Percentiles rank a stretch among this genome's conserved stretches.
These are phyloP conservation scores for Taxillus chinensis DNA, from an alignment of 164 flowering plant species.

Conservation along the genomic window DNA sequence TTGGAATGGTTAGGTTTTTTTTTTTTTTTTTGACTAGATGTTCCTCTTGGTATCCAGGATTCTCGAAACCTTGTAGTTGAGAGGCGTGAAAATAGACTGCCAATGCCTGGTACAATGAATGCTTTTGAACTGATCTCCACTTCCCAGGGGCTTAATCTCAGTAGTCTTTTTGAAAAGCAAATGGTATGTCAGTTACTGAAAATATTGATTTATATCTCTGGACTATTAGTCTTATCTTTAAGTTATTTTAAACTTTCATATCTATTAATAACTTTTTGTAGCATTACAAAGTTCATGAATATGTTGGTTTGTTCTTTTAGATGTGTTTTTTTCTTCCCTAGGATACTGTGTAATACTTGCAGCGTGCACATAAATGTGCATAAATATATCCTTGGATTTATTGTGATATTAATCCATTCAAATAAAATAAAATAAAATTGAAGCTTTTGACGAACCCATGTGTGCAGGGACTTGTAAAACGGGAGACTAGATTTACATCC, in stretches of 20 bases:
- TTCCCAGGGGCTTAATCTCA: slow-evolving; percentile 91
- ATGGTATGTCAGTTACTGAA: slow-evolving; percentile 33
- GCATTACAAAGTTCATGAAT: too few species aligned
- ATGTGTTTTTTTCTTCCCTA: too few species aligned
- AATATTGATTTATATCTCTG: not conserved
- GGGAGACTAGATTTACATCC: slow-evolving; percentile 92
- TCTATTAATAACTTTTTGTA: too few species aligned
- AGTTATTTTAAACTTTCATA: too few species aligned
- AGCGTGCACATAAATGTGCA: not conserved
- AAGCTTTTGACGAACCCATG: not conserved
- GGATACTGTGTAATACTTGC: not conserved
- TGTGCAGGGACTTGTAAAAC: slow-evolving; percentile 73
- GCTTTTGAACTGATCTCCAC: slow-evolving; percentile 94
- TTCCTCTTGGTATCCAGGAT: slow-evolving; percentile 24
- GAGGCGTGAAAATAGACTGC: slow-evolving; percentile 56
- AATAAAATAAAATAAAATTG: not conserved
- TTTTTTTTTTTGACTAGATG: too few species aligned
- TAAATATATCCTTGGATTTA: not conserved
- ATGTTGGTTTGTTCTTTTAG: too few species aligned
- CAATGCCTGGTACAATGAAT: slow-evolving; percentile 69
- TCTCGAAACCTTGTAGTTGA: slow-evolving; percentile 74
- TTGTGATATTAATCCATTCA: not conserved
- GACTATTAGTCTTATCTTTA: too few species aligned
- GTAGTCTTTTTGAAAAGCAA: slow-evolving; percentile 76
- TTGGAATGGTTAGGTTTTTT: too few species aligned